phyloP scores from a whole-genome alignment of 2,329 filamentous ascomycete genomes.

The Penicillium capsulatum region DNA sequence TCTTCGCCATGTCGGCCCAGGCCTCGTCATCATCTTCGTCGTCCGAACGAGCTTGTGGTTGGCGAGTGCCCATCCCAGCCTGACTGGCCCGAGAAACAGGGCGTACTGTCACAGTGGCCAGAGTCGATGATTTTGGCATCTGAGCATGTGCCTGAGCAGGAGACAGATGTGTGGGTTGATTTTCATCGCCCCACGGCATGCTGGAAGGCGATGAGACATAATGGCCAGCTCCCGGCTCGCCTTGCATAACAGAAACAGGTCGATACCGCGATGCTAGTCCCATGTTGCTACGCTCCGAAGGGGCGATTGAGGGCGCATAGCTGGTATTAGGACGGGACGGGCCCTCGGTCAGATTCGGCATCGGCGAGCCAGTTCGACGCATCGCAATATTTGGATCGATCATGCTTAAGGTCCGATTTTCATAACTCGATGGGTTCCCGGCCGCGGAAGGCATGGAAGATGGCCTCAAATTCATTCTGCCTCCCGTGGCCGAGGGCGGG shows the following conservation, averaged over 20 bases:
- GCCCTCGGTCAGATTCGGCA: slow-evolving; percentile 30
- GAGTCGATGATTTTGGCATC: slow-evolving; percentile 26
- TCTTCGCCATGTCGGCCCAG: slow-evolving; percentile 51
- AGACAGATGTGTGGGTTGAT: slow-evolving; percentile 24
- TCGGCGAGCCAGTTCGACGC: slow-evolving; percentile 36
- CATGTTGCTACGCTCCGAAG: slow-evolving; percentile 90
- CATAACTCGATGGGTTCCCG: slow-evolving; percentile 31
- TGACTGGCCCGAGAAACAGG: slow-evolving; percentile 26
- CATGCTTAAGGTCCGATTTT: slow-evolving; percentile 75
- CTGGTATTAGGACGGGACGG: slow-evolving; percentile 32
- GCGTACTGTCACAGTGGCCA: slow-evolving; percentile 28
- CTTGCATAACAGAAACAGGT: slow-evolving; percentile 68
- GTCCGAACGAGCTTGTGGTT: slow-evolving; percentile 24
- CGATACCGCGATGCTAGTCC: slow-evolving; percentile 87
- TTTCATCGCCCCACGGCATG: slow-evolving; percentile 39
- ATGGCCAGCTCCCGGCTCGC: slow-evolving; percentile 31
- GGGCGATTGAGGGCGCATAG: slow-evolving; percentile 88
- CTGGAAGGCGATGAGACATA: slow-evolving; percentile 32
- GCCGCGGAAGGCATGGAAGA: slow-evolving; percentile 46
- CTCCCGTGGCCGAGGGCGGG: slow-evolving; percentile 22
- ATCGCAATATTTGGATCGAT: slow-evolving; percentile 59
- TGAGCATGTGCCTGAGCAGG: slow-evolving; percentile 21
- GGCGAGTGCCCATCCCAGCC: slow-evolving; percentile 12
- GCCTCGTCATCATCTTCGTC: slow-evolving; percentile 50
- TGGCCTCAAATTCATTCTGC: slow-evolving; percentile 37